These are phyloP conservation scores for Penicillium diatomitis DNA, from an alignment of 495 filamentous ascomycete genomes.

Conservation along the genomic window DNA sequence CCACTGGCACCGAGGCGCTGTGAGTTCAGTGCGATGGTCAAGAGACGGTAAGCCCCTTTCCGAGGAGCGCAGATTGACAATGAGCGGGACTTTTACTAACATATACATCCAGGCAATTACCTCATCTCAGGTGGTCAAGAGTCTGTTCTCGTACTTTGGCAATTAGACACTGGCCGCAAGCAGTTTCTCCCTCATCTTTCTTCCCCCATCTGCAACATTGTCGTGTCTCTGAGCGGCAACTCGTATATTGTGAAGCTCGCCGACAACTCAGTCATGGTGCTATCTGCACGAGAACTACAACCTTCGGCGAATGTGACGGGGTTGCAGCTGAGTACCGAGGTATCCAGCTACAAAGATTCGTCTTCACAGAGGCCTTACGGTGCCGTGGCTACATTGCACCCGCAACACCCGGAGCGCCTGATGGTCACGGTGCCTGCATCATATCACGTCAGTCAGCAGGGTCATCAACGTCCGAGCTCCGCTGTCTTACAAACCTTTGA, in stretches of 20 bases:
- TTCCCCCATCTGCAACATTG: constrained; percentile 70
- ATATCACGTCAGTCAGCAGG: constrained; percentile 27
- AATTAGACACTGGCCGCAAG: constrained; percentile 72
- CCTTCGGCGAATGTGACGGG: constrained; percentile 75
- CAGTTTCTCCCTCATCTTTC: constrained; percentile 83
- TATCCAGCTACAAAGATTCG: constrained; percentile 5
- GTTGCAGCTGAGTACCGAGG: constrained; percentile 50
- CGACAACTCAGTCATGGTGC: constrained; percentile 80
- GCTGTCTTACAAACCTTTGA: constrained; percentile 78
- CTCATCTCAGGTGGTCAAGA: constrained; percentile 87
- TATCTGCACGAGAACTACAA: constrained; percentile 80
- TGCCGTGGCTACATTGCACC: constrained; percentile 37
- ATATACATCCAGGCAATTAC: constrained; percentile 65
- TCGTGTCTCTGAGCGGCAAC: constrained; percentile 67
- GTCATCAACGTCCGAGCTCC: constrained; percentile 22
- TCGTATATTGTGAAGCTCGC: constrained; percentile 76
- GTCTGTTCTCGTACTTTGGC: constrained; percentile 90
- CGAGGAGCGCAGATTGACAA: neutral
- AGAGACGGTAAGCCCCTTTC: constrained; percentile 60
- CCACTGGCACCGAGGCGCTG: constrained; percentile 87
- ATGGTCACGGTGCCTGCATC: constrained; percentile 51
- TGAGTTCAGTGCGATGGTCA: constrained; percentile 78
- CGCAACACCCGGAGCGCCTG: constrained; percentile 46
- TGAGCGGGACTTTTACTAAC: neutral
- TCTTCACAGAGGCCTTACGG: constrained; percentile 13